A percentile compares a stretch with the other conserved stretches of the same genome.
Evolutionary conservation across 1,139 yeast species (phyloP).

Genomic region (Barnettozyma hawaiiensis): DNA sequence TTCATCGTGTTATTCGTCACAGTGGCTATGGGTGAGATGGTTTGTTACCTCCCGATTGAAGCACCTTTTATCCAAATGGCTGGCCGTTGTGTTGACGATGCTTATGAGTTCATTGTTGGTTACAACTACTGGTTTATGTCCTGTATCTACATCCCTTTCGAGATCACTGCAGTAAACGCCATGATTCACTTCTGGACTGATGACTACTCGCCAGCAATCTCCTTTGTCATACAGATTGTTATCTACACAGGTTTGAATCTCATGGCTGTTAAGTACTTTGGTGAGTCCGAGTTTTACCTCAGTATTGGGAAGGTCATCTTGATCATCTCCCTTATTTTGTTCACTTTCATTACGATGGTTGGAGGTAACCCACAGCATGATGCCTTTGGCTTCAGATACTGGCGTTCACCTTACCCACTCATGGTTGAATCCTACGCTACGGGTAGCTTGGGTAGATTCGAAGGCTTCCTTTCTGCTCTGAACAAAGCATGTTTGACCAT

Average conservation of each 20-base stretch:
- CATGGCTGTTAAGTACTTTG: slow-evolving; percentile 47
- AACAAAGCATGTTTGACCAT: slow-evolving; percentile 62
- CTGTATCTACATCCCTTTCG: slow-evolving; percentile 67
- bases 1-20: slow-evolving; percentile 58
- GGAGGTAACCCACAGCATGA: slow-evolving; percentile 74
- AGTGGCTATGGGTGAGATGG: slow-evolving; percentile 74
- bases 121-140: slow-evolving; percentile 73
- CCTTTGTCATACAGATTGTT: slow-evolving; percentile 48
- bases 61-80: slow-evolving; percentile 52
- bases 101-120: slow-evolving; percentile 69
- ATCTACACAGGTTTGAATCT: slow-evolving; percentile 40
- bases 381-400: slow-evolving; percentile 62
- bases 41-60: slow-evolving; percentile 62
- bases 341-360: slow-evolving; percentile 71
- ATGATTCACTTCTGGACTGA: slow-evolving; percentile 54
- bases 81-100: slow-evolving; percentile 57
- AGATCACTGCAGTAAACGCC: slow-evolving; percentile 72
- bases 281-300: slow-evolving; percentile 46
- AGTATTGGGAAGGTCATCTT: slow-evolving; percentile 57
- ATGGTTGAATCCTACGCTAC: slow-evolving; percentile 38
- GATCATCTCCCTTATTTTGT: slow-evolving; percentile 62
- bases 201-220: slow-evolving; percentile 43
- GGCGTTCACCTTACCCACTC: slow-evolving; percentile 55
- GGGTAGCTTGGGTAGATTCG: slow-evolving; percentile 51
- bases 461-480: slow-evolving; percentile 63